Percentiles rank a stretch among this genome's conserved stretches.
These are phyloP conservation scores for Coffea eugenioides DNA, from an alignment of 257 asterid genomes.

Conservation along the genomic window DNA sequence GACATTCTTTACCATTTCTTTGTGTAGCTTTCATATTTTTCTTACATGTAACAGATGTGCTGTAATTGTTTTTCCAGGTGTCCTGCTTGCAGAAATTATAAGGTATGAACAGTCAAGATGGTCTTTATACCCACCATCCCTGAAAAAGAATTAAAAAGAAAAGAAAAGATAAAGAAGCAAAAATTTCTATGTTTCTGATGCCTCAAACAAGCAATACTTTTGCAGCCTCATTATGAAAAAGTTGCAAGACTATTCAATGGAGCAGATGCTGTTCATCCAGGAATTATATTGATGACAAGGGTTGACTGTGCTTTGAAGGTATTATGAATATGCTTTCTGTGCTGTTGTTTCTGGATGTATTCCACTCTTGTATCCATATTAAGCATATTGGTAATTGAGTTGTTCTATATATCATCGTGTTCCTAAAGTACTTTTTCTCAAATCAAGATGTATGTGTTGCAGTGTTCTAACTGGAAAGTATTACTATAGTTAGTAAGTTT, in stretches of 20 bases:
- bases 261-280: conserved; percentile 84
- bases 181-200: conserved; percentile 25
- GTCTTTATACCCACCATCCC: neutral
- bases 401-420: neutral
- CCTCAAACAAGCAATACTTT: conserved; percentile 14
- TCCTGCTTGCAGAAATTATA: conserved; percentile 97
- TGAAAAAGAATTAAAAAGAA: neutral
- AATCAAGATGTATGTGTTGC: neutral
- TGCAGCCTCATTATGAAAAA: conserved; percentile 93
- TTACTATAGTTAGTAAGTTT: neutral
- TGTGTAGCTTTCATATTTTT: neutral
- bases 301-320: conserved; percentile 95
- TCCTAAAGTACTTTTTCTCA: neutral
- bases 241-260: conserved; percentile 93
- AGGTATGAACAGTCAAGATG: conserved; percentile 40
- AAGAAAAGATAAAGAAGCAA: neutral
- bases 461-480: neutral
- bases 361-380: neutral
- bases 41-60: conserved; percentile 18
- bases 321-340: conserved; percentile 30
- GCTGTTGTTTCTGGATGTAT: neutral
- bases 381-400: neutral
- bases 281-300: conserved; percentile 75
- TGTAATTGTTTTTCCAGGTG: conserved; percentile 64
- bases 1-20: neutral